A percentile compares a stretch with the other conserved stretches of the same genome.
Conservation (phyloP, 768 basidiomycete genomes). For the Tulasnella sp. region DNA sequence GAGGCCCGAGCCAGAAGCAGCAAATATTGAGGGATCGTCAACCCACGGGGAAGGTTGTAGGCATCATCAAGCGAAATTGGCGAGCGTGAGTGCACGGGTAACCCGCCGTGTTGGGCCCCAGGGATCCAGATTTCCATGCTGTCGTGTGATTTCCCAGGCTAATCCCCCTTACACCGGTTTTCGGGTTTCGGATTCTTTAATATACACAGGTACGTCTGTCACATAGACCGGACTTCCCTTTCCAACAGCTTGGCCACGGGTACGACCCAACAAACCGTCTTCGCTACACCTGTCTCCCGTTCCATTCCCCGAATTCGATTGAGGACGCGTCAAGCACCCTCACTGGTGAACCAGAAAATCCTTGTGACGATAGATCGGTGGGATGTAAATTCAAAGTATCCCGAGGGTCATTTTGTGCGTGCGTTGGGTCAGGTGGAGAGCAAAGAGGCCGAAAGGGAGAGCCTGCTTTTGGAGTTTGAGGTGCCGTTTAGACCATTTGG, state of each 20-base stretch:
- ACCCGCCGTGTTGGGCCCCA: too few relatives aligned
- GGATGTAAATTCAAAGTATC: slow-evolving; percentile 78
- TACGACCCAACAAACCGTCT: slow-evolving; percentile 78
- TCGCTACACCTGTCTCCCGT: slow-evolving; percentile 86
- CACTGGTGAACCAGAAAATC: slow-evolving; percentile 85
- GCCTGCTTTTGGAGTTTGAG: slow-evolving; percentile 84
- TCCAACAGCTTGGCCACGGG: slow-evolving; percentile 68
- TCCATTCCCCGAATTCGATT: slow-evolving; percentile 88
- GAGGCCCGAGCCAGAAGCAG: slow-evolving; percentile 22
- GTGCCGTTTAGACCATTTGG: slow-evolving; percentile 95
- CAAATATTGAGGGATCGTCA: slow-evolving; percentile 37
- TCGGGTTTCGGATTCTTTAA: too few relatives aligned
- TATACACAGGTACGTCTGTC: slow-evolving; percentile 69
- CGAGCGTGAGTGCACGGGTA: slow-evolving; percentile 59
- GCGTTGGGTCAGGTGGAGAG: slow-evolving; percentile 82
- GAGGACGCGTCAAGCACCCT: slow-evolving; percentile 86
- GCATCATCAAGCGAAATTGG: slow-evolving; percentile 93
- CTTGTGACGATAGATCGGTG: slow-evolving; percentile 91
- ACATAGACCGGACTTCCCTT: slow-evolving; percentile 83
- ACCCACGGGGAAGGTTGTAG: slow-evolving; percentile 86
- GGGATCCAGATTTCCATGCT: too few relatives aligned
- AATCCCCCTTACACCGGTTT: too few relatives aligned
- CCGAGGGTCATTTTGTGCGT: slow-evolving; percentile 94
- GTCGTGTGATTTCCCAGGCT: too few relatives aligned
- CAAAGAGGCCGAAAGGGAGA: slow-evolving; percentile 95